phyloP scores from a whole-genome alignment of 371 early-diverging fungal genomes.

The Lichtheimia hyalospora region DNA sequence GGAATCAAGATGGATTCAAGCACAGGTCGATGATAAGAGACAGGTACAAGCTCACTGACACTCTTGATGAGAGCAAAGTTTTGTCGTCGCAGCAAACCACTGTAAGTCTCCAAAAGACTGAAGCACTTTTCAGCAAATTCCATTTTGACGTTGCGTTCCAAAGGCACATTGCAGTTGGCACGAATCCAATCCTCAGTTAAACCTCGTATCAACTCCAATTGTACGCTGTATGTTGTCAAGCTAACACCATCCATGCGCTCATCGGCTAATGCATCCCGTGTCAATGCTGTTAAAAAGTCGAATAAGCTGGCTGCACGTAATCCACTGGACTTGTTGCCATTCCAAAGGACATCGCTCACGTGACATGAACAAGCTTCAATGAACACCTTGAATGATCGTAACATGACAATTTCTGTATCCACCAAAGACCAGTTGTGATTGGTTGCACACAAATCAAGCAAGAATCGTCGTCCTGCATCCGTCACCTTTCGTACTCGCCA shows the following conservation, averaged over 20 bases:
- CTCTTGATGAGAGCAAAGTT: constrained; percentile 34
- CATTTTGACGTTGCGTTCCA: constrained; percentile 15
- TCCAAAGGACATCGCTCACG: constrained; percentile 34
- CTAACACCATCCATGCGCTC: constrained; percentile 26
- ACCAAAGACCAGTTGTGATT: constrained; percentile 42
- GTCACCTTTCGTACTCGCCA: constrained; percentile 24
- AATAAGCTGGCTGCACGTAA: constrained; percentile 9
- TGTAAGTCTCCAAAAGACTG: constrained; percentile 21
- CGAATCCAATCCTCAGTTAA: constrained; percentile 45
- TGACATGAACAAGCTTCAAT: constrained; percentile 32
- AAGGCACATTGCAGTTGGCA: constrained; percentile 15
- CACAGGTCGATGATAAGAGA: constrained; percentile 39
- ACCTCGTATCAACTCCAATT: constrained; percentile 33
- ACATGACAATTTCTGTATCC: constrained; percentile 34
- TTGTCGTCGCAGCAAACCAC: constrained; percentile 28
- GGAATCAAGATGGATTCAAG: constrained; percentile 35
- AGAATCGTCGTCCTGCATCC: constrained; percentile 13
- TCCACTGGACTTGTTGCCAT: constrained; percentile 12
- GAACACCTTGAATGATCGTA: constrained; percentile 36
- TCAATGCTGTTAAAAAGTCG: constrained; percentile 25
- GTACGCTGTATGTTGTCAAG: constrained; percentile 24
- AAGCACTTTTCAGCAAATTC: constrained; percentile 25
- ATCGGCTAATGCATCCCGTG: constrained; percentile 19
- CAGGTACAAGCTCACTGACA: constrained; percentile 19
- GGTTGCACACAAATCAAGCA: constrained; percentile 22